These are phyloP conservation scores for Daldinia decipiens DNA, from an alignment of 495 filamentous ascomycete species.

Conservation along the genomic window DNA sequence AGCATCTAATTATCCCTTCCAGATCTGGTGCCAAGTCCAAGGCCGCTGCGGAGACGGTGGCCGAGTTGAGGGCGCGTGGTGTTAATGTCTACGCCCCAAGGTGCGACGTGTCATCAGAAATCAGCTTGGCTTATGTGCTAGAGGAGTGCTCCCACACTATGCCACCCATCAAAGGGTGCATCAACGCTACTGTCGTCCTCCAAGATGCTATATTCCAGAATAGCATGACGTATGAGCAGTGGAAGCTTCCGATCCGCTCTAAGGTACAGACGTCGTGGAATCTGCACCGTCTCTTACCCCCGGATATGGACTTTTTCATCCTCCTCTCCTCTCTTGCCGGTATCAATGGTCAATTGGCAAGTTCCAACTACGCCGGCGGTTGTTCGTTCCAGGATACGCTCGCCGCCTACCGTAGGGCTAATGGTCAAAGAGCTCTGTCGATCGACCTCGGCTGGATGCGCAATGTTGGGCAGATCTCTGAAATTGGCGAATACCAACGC, in stretches of 20 bases:
- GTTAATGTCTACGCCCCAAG: constrained; percentile 38
- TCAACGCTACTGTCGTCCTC: constrained; percentile 58
- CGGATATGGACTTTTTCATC: constrained; percentile 66
- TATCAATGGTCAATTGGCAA: constrained; percentile 59
- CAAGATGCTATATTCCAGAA: constrained; percentile 57
- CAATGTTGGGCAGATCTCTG: constrained; percentile 41
- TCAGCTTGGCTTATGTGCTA: constrained; percentile 14
- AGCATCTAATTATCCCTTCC: constrained; percentile 38
- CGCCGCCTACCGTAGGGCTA: constrained; percentile 44
- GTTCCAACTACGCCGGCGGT: constrained; percentile 66
- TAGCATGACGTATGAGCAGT: constrained; percentile 54
- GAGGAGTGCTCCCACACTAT: constrained; percentile 40
- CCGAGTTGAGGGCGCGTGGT: constrained; percentile 31
- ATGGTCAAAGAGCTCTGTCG: constrained; percentile 46
- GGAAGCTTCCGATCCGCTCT: constrained; percentile 46
- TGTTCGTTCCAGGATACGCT: constrained; percentile 63
- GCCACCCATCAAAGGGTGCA: constrained; percentile 63
- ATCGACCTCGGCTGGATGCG: constrained; percentile 57
- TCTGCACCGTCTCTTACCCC: constrained; percentile 55
- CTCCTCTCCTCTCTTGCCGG: constrained; percentile 54
- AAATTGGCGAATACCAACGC: constrained; percentile 21
- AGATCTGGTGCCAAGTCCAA: constrained; percentile 32
- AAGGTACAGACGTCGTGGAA: constrained; percentile 59
- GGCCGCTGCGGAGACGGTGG: constrained; percentile 32
- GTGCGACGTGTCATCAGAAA: constrained; percentile 52